Conservation (phyloP, 2,329 filamentous ascomycete species). For the Aspergillus carbonarius region DNA sequence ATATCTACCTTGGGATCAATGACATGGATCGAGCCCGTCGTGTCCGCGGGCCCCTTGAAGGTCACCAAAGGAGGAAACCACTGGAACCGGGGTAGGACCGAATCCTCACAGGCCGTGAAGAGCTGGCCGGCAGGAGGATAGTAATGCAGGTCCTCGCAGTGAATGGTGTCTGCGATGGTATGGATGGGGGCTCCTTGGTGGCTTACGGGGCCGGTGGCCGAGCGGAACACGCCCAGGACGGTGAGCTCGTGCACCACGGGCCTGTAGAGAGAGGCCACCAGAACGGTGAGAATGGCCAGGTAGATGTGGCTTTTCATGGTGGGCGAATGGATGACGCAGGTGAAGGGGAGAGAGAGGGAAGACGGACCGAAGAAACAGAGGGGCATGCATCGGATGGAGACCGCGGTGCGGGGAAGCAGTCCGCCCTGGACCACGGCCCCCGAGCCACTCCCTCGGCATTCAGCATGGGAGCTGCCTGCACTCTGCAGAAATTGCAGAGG, state of each 20-base stretch:
- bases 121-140: constrained; percentile 50
- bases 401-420: too few relatives aligned
- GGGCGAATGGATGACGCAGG: background rate
- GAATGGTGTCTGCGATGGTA: constrained; percentile 52
- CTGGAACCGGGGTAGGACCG: constrained; percentile 39
- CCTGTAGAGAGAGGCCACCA: constrained; percentile 22
- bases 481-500: too few relatives aligned
- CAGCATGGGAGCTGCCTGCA: too few relatives aligned
- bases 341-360: background rate
- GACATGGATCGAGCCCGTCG: constrained; percentile 43
- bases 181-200: constrained; percentile 37
- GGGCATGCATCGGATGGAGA: too few relatives aligned
- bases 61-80: constrained; percentile 55
- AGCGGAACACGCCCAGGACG: constrained; percentile 25
- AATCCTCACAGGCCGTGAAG: constrained; percentile 59
- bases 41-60: constrained; percentile 39
- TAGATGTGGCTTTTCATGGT: constrained; percentile 24
- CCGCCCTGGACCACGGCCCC: too few relatives aligned
- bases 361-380: background rate
- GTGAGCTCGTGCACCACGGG: constrained; percentile 20
- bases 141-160: constrained; percentile 63
- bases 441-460: too few relatives aligned
- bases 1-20: constrained; percentile 53
- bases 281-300: constrained; percentile 20
- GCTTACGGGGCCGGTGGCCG: constrained; percentile 18